Base-by-base conservation (phyloP, 176 grass and related monocot genomes). In the Otatea glauca region DNA sequence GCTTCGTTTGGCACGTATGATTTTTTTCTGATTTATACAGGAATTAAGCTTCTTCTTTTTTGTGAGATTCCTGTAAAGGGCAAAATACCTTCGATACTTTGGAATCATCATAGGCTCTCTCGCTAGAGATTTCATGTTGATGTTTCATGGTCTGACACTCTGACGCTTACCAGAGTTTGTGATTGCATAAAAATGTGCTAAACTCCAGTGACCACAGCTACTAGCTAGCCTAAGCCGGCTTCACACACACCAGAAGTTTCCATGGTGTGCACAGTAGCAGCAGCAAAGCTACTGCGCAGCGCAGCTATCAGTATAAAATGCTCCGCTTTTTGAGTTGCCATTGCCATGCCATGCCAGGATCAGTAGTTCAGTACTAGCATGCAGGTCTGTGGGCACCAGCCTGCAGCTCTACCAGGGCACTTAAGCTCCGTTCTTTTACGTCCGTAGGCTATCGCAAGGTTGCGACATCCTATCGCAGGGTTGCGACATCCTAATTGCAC, bases 401-500 rank as follows among this genome's bases (percentile, higher is more conserved):
- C 56, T 18, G 75, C 54, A 27, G 37, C 32, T 16, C 42, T 16
- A 7, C 68, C 62, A 59, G 64, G 48, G 83, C 64, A 70, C 27
- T 62, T 60, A 49, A 45, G 39, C 65, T 20, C 43, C 65, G 65
- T 78, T 60, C 83, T 78, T 50, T 78, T 78, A 70, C 83, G 62
- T 62, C 41, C 8, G 77, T 80, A 56, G 58, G 69, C 85, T 74
- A 34, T 39, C 76, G 68, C 35, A 64, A 73, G 76, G 74, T 75
- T 44, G 77, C 48, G 59, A 81, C 77, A 81, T 65, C 77, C 85
- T 80, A 74, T 24, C 76, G 68, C 35, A 64, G 65, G 76, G 74
- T 75, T 44, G 77, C 48, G 59, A 81, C 77, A 81, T 65, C 77
- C 85, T 80, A 74, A 80, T 86, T 80, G 85, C 77, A 81, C 47